These are phyloP conservation scores for Geotrichum siamense DNA, from an alignment of 1,139 yeast species.

Conservation along the genomic window DNA sequence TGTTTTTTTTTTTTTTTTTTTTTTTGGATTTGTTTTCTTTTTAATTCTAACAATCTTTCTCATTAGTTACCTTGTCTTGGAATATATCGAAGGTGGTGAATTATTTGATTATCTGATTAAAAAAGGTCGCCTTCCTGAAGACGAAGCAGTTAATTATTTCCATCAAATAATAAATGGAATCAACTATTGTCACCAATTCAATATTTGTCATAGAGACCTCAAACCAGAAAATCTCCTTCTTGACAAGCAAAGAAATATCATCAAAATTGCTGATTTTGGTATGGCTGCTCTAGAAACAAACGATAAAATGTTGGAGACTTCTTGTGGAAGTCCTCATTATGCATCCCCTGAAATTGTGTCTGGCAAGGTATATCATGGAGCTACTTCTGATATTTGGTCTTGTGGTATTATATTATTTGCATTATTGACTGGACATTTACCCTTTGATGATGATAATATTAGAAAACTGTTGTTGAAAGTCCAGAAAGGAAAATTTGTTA, in stretches of 20 bases:
- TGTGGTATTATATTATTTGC: conserved; percentile 96
- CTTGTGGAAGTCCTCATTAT: conserved; percentile 98
- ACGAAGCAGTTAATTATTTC: conserved; percentile 83
- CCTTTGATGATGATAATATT: conserved; percentile 94
- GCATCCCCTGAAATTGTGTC: conserved; percentile 98
- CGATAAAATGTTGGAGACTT: conserved; percentile 79
- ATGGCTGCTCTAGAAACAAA: conserved; percentile 96
- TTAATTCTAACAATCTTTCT: background rate
- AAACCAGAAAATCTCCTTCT: conserved; percentile 89
- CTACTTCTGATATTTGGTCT: conserved; percentile 97
- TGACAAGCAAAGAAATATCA: conserved; percentile 70
- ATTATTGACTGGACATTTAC: conserved; percentile 84
- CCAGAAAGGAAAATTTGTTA: conserved; percentile 76
- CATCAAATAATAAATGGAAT: conserved; percentile 91
- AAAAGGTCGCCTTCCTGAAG: conserved; percentile 79
- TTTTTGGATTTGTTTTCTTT: too few species aligned
- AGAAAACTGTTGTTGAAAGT: conserved; percentile 79
- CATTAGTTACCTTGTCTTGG: conserved; percentile 63
- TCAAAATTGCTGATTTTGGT: conserved; percentile 97
- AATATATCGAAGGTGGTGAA: conserved; percentile 97
- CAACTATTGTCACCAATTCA: conserved; percentile 85
- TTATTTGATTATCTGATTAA: conserved; percentile 85
- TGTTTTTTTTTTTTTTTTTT: background rate
- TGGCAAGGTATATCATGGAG: conserved; percentile 90
- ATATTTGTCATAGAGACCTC: conserved; percentile 85